Evolutionary conservation across 2,329 filamentous ascomycete genomes (phyloP).

Genomic region (Metarhizium album): DNA sequence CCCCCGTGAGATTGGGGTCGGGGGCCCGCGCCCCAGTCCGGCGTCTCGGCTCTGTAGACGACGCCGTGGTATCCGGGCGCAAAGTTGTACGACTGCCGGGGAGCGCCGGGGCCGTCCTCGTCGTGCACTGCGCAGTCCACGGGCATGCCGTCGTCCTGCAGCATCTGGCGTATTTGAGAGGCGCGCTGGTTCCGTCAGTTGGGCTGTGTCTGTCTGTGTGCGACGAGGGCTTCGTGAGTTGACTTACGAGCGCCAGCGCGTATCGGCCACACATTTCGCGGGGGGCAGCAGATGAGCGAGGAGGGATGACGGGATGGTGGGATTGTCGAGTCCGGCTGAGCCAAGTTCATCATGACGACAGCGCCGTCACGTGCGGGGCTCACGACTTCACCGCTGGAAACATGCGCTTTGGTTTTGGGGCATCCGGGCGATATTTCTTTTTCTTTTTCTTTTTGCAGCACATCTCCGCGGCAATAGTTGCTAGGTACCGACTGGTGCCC

Average conservation of each 20-base stretch:
- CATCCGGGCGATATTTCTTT: too few relatives aligned
- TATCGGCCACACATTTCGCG: conserved; percentile 27
- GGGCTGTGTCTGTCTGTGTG: background rate
- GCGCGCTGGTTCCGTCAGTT: conserved; percentile 46
- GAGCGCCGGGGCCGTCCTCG: conserved; percentile 41
- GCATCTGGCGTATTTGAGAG: conserved; percentile 60
- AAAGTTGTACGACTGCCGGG: conserved; percentile 80
- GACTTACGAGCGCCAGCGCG: conserved; percentile 22
- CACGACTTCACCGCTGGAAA: too few relatives aligned
- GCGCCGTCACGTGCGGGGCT: background rate
- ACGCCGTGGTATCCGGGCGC: conserved; percentile 78
- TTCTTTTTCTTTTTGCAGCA: too few relatives aligned
- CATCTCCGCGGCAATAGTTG: too few relatives aligned
- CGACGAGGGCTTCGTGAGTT: background rate
- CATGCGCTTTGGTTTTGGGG: too few relatives aligned
- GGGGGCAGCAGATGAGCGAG: too few relatives aligned
- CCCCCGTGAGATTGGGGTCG: conserved; percentile 9
- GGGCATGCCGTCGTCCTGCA: conserved; percentile 64
- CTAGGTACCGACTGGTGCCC: too few relatives aligned
- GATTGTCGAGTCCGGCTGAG: background rate
- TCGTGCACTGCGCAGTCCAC: conserved; percentile 59
- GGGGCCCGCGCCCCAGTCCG: conserved; percentile 46
- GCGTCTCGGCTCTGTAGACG: conserved; percentile 69
- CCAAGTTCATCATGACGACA: background rate
- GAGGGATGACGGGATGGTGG: too few relatives aligned